A percentile compares a stretch with the other conserved stretches of the same genome.
These are phyloP conservation scores for Chrysanthemum lavandulifolium DNA, from an alignment of 129 eudicot genomes.

Conservation along the genomic window DNA sequence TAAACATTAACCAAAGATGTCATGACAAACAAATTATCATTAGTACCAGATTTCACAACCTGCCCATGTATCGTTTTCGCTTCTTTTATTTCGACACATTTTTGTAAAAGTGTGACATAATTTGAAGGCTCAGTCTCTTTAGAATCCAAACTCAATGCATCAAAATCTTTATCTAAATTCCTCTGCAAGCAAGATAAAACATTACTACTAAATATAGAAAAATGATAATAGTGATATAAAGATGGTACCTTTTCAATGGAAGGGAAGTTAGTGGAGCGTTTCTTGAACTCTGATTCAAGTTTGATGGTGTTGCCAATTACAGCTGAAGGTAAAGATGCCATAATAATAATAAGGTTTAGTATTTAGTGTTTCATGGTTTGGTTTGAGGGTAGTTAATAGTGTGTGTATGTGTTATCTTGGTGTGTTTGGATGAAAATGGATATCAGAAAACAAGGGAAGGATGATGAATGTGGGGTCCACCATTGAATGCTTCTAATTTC, in stretches of 20 bases:
- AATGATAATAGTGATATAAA: neutral
- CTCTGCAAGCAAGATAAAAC: conserved; percentile 21
- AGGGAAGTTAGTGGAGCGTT: conserved; percentile 41
- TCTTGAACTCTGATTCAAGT: conserved; percentile 68
- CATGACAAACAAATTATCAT: conserved; percentile 60
- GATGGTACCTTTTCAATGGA: conserved; percentile 54
- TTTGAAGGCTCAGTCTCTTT: conserved; percentile 49
- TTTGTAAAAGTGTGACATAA: conserved; percentile 68
- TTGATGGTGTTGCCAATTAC: conserved; percentile 46
- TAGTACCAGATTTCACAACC: conserved; percentile 58
- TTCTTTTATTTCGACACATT: conserved; percentile 54
- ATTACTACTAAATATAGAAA: neutral
- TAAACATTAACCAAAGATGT: conserved; percentile 77
- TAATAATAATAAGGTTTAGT: too few relatives aligned
- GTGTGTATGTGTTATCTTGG: too few relatives aligned
- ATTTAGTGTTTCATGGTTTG: too few relatives aligned
- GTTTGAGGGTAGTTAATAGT: too few relatives aligned
- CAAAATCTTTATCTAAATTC: conserved; percentile 43
- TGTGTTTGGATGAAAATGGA: too few relatives aligned
- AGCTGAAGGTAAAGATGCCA: conserved; percentile 72
- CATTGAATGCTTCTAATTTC: too few relatives aligned
- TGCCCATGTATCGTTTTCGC: conserved; percentile 63
- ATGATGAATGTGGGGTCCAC: too few relatives aligned
- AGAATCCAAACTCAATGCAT: conserved; percentile 41
- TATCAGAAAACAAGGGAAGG: too few relatives aligned